Evolutionary conservation across 2,329 filamentous ascomycete species (phyloP).

Genomic region (Fusarium mexicanum): DNA sequence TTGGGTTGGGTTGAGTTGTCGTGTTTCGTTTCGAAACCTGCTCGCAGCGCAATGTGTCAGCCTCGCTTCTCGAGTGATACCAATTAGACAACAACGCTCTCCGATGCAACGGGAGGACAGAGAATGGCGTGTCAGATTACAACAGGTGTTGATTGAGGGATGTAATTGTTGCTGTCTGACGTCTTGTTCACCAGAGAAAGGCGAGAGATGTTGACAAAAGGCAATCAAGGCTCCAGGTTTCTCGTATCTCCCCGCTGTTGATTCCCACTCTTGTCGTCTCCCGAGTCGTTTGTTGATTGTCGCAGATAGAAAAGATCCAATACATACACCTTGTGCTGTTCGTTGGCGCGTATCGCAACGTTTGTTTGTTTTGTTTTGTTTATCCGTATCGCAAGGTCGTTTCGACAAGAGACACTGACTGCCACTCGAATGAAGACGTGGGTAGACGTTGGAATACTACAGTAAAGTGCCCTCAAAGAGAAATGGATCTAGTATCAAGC

Average conservation of each 20-base stretch:
- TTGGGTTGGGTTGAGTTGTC: not conserved
- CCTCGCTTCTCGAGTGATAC: not conserved
- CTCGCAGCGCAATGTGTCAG: constrained; percentile 10
- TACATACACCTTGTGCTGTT: constrained; percentile 11
- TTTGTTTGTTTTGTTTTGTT: constrained; percentile 12
- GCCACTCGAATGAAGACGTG: no score
- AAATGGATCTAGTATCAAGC: constrained; percentile 13
- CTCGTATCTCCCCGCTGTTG: not conserved
- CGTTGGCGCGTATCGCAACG: constrained; percentile 8
- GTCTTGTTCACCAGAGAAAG: not conserved
- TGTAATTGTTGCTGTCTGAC: not conserved
- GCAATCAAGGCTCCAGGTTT: not conserved
- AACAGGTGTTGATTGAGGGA: not conserved
- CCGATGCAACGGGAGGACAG: not conserved
- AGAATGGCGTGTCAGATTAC: not conserved
- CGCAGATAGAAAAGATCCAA: not conserved
- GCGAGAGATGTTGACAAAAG: not conserved
- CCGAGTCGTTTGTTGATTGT: not conserved
- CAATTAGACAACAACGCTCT: not conserved
- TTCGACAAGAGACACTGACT: not conserved
- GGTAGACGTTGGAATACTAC: not conserved
- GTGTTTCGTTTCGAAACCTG: constrained; percentile 16
- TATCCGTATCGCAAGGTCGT: constrained; percentile 13
- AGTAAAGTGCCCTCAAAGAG: not conserved
- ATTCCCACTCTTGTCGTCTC: not conserved